These are phyloP conservation scores for Saccharomycopsis oosterbeekiorum DNA, from an alignment of 805 yeast genomes.

Conservation along the genomic window DNA sequence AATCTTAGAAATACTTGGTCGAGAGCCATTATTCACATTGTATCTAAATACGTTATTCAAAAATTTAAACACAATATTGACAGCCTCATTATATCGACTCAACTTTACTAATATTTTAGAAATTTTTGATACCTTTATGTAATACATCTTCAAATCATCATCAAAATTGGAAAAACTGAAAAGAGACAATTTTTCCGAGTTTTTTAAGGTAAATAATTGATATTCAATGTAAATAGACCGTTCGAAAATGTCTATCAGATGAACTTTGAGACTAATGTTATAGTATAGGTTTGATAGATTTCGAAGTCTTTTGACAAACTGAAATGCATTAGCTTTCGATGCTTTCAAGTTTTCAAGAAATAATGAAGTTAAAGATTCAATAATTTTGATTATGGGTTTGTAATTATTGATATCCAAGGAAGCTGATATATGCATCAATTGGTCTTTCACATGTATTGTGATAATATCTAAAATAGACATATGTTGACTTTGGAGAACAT, in stretches of 20 bases:
- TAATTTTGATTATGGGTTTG: constrained; percentile 13
- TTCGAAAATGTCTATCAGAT: constrained; percentile 2
- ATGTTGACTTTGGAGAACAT: background rate
- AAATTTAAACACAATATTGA: background rate
- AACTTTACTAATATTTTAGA: constrained; percentile 22
- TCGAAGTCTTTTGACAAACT: constrained; percentile 29
- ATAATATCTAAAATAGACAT: constrained; percentile 5
- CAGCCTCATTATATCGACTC: constrained; percentile 15
- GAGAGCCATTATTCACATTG: background rate
- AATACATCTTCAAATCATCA: constrained; percentile 19
- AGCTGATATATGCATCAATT: background rate
- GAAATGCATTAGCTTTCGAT: background rate
- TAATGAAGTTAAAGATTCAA: constrained; percentile 1
- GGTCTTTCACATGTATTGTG: constrained; percentile 1
- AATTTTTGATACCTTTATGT: constrained; percentile 28
- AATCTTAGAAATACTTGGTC: background rate
- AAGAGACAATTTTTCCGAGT: background rate
- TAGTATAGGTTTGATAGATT: constrained; percentile 39
- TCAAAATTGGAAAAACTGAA: background rate
- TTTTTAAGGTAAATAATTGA: background rate
- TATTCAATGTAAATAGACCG: background rate
- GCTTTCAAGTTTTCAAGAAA: background rate
- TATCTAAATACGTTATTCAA: background rate
- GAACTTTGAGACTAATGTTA: constrained; percentile 28
- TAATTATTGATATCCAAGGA: background rate